Base-by-base conservation (phyloP, 257 asterid genomes). In the Ajuga chamaepitys region DNA sequence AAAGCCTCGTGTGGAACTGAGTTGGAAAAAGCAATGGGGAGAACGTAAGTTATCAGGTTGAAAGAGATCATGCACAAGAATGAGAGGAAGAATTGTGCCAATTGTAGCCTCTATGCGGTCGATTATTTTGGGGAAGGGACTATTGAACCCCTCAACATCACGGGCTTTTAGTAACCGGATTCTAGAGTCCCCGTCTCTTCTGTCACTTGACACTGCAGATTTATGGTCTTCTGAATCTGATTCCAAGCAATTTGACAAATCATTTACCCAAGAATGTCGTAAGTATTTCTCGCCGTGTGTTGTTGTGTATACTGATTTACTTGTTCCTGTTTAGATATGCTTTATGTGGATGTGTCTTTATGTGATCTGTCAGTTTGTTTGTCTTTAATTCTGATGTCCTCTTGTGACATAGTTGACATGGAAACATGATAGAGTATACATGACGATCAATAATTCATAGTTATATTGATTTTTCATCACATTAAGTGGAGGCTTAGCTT, bases 141-240 rank as follows among this genome's bases (percentile, higher is more conserved):
- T 25, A 44, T 28, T 38, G 4, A 69, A 11, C 35, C 37, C 60
- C 45, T 72, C 67, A 0, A 20, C 50, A 9, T 44, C 71, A 54
- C 75, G 86, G 74, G 48, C 59, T 54, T 74, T 83, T 25, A 81
- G 81, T 66, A 67, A 50, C 66, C 68, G 59, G 28, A 80, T 76
- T 50, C 20, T 87, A 45, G 67, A 72, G 80, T 83, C 90, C 20
- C 96, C 95, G 13, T 38, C 81, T 64, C 89, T 86, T 67, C 71
- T 61, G 61, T 86, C 90, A 18, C 83, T 89, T 62, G 95, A 89
- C 77, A 67, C 65, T 69, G 77, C 70, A 3, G 95, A 89, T 64
- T 58, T 78, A 12, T 89, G 92, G 88, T 66, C 76, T 76, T 68
- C 80, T 18, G 32, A 22, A 74, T 68, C 80, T 18, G 32, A 22